These are phyloP conservation scores for Hericium rajendrae DNA, from an alignment of 768 basidiomycete species.

Conservation along the genomic window DNA sequence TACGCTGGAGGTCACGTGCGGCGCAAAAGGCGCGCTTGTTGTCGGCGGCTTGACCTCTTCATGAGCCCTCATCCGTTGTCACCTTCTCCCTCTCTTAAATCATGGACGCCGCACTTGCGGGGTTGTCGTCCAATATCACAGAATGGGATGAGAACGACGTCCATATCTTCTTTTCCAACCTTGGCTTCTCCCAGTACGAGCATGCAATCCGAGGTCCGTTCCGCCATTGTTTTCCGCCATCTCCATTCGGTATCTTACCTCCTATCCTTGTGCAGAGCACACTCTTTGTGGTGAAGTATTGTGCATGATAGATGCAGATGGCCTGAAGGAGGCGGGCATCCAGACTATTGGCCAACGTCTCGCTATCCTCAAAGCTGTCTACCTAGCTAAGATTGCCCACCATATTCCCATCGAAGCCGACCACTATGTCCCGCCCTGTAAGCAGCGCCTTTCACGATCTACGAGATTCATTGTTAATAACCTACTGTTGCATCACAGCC, in stretches of 20 bases:
- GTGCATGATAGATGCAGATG: conserved; percentile 72
- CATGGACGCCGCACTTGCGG: conserved; percentile 23
- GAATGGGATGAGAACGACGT: conserved; percentile 79
- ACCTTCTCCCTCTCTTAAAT: conserved; percentile 2
- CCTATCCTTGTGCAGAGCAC: conserved; percentile 51
- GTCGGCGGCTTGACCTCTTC: neutral
- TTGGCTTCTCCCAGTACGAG: conserved; percentile 85
- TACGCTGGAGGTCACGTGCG: conserved; percentile 1
- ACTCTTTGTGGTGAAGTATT: conserved; percentile 88
- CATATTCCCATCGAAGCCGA: conserved; percentile 76
- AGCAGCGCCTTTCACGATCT: conserved; percentile 19
- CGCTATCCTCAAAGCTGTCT: conserved; percentile 86
- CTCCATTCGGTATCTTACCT: conserved; percentile 1
- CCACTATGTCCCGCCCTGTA: conserved; percentile 85
- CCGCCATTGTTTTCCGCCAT: conserved; percentile 10
- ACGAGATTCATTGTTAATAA: no score
- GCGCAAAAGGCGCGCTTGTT: neutral
- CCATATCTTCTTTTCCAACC: conserved; percentile 60
- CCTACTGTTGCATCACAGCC: conserved; percentile 27
- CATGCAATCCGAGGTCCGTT: conserved; percentile 64
- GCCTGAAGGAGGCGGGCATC: conserved; percentile 81
- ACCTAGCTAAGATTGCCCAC: conserved; percentile 78
- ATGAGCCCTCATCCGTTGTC: neutral
- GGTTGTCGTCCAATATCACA: conserved; percentile 23
- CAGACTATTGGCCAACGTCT: conserved; percentile 87